Evolutionary conservation across 2,329 filamentous ascomycete genomes (phyloP), one percentile per base, ranked within the genome.

Genomic region (Clonostachys byssicola): DNA sequence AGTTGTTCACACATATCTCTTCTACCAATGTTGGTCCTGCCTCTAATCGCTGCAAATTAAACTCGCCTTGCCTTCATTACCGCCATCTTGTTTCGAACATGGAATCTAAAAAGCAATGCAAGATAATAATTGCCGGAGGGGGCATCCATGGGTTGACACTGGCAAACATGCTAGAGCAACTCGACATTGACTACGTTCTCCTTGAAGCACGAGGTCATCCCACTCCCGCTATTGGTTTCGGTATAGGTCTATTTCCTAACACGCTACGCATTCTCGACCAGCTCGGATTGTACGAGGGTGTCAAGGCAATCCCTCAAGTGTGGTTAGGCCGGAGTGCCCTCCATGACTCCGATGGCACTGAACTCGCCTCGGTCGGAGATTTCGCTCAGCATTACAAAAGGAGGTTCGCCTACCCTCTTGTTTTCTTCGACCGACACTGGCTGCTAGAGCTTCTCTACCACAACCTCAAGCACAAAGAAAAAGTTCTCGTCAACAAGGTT

Each of bases 221-320:
- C 23, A 66, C 68, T 1, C 73, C 75, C 0, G 58, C 67, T 23
- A 59, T 70, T 1, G 77, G 43, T 1, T 74, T 74, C 1, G 69
- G 66, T 14, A 73, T 81, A 34, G 73, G 64, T 1, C 51, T 78
- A 2, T 47, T 65, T 2, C 64, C 75, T 1, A 64, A 74, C 39
- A 71, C 71, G 1, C 47, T 59, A 5, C 63, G 68, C 1, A 71
- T 80, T 12, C 54, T 79, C 4, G 74, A 78, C 44, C 77, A 81
- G 54, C 41, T 43, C 12, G 41, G 41, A n/a, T 8, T 18, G 17
- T 39, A 39, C 12, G 14, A 39, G 17, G 36, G 17, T n/a, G 36
- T 39, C 36, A n/a, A n/a, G 7, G 17, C 14, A 3, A 18, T 18
- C 14, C 14, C 36, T n/a, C 17, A 8, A 8, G 36, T 7, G 4